phyloP scores from a whole-genome alignment of 768 basidiomycete species.

The Punctularia strigosozonata region DNA sequence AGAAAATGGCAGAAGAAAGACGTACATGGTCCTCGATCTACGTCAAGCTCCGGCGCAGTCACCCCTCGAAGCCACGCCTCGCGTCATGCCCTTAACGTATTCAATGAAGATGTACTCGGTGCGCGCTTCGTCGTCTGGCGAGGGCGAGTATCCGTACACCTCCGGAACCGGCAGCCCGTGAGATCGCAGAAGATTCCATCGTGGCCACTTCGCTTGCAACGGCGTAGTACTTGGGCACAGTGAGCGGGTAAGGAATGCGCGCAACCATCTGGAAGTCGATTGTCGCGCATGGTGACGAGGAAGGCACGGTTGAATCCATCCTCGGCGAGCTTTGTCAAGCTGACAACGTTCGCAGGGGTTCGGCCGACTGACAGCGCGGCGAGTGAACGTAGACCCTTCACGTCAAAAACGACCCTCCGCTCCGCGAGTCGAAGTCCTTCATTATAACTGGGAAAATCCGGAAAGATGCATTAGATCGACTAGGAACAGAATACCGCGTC shows the following conservation, averaged over 20 bases:
- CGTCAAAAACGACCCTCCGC: constrained; percentile 29
- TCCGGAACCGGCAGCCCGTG: constrained; percentile 18
- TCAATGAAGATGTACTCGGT: constrained; percentile 21
- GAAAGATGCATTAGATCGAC: neutral
- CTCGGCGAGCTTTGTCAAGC: constrained; percentile 31
- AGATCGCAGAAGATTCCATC: constrained; percentile 15
- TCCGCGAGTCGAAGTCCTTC: constrained; percentile 31
- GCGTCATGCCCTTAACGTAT: constrained; percentile 23
- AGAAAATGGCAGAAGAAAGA: constrained; percentile 20
- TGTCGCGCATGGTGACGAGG: constrained; percentile 16
- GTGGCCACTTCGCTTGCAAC: constrained; percentile 21
- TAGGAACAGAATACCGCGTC: neutral
- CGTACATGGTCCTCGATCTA: constrained; percentile 42
- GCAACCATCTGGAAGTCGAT: constrained; percentile 16
- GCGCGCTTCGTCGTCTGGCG: constrained; percentile 14
- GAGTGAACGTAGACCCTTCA: constrained; percentile 30
- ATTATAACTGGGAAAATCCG: constrained; percentile 9
- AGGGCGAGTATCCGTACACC: constrained; percentile 20
- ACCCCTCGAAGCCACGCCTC: constrained; percentile 9
- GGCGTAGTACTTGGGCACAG: constrained; percentile 15
- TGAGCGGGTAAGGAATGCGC: constrained; percentile 16
- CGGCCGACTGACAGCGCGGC: constrained; percentile 30
- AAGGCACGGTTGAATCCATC: constrained; percentile 21
- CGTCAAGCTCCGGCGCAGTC: constrained; percentile 26
- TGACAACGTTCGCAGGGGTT: constrained; percentile 24